Evolutionary conservation across 345 rosid species (phyloP).

Genomic region (Gossypium australe): DNA sequence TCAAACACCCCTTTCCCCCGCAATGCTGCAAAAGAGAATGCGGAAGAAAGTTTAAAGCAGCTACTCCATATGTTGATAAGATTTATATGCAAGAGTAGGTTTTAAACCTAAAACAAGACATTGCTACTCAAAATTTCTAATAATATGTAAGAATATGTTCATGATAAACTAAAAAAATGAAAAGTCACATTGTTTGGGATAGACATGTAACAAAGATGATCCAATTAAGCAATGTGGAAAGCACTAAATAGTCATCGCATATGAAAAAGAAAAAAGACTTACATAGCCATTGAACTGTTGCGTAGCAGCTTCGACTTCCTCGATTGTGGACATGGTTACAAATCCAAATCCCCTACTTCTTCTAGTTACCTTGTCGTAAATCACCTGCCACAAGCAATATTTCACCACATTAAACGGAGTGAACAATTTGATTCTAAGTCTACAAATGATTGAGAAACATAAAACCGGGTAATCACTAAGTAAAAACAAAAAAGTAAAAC

Average conservation of each 20-base stretch:
- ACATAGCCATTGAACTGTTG: constrained; percentile 92
- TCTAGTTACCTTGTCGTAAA: constrained; percentile 85
- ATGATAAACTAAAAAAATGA: not conserved
- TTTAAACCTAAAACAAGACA: not conserved
- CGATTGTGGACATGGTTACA: constrained; percentile 74
- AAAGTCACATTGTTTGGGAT: not conserved
- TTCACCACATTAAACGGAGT: constrained; percentile 10
- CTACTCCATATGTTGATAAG: not conserved
- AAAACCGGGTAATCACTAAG: not conserved
- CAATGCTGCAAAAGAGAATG: not conserved
- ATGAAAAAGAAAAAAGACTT: constrained; percentile 19
- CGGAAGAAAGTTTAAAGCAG: not conserved
- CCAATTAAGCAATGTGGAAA: not conserved
- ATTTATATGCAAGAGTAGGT: not conserved
- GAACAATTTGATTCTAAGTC: not conserved
- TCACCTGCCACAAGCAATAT: constrained; percentile 52
- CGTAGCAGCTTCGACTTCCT: constrained; percentile 77
- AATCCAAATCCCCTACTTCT: constrained; percentile 97
- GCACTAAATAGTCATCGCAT: not conserved
- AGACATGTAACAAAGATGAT: not conserved
- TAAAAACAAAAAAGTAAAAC: not conserved
- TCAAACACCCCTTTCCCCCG: not conserved
- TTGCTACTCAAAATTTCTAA: not conserved
- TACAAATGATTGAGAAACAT: not conserved
- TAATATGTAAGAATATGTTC: not conserved